Evolutionary conservation across 2,329 filamentous ascomycete species (phyloP).

Genomic region (Sporothrix humicola): DNA sequence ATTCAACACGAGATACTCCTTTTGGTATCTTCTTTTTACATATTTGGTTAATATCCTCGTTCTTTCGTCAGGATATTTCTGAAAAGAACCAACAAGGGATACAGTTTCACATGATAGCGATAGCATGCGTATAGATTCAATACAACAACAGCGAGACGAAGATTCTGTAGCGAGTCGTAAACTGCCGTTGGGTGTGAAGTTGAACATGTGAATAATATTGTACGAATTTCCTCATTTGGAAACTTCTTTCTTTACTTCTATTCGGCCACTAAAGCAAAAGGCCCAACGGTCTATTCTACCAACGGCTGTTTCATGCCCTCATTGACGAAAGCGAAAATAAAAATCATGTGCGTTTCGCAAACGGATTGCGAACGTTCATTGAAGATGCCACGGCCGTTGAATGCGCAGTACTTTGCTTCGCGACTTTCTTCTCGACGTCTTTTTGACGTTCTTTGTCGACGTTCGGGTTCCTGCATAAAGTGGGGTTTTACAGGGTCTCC

Average conservation of each 20-base stretch:
- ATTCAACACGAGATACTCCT: neutral
- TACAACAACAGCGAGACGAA: neutral
- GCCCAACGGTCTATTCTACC: neutral
- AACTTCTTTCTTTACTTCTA: neutral
- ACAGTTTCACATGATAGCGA: slow-evolving; percentile 13
- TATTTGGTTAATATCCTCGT: neutral
- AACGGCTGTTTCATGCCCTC: neutral
- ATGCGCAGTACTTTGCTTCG: neutral
- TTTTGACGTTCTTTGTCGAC: neutral
- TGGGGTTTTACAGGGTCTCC: neutral
- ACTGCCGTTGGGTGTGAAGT: neutral
- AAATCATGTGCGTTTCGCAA: neutral
- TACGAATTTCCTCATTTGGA: neutral
- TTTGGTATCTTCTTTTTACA: neutral
- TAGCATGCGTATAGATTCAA: slow-evolving; percentile 20
- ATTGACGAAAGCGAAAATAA: neutral
- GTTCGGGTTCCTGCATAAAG: slow-evolving; percentile 7
- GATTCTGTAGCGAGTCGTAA: neutral
- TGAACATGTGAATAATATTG: neutral
- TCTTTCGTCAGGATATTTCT: too few species aligned
- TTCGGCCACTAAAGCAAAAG: neutral
- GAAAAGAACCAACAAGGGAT: too few species aligned
- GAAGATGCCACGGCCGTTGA: neutral
- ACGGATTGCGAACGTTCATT: too few species aligned
- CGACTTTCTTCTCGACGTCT: too few species aligned